A percentile compares a stretch with the other conserved stretches of the same genome.
Conservation (phyloP, 2,329 filamentous ascomycete genomes). For the Hymenoscyphus occultus region DNA sequence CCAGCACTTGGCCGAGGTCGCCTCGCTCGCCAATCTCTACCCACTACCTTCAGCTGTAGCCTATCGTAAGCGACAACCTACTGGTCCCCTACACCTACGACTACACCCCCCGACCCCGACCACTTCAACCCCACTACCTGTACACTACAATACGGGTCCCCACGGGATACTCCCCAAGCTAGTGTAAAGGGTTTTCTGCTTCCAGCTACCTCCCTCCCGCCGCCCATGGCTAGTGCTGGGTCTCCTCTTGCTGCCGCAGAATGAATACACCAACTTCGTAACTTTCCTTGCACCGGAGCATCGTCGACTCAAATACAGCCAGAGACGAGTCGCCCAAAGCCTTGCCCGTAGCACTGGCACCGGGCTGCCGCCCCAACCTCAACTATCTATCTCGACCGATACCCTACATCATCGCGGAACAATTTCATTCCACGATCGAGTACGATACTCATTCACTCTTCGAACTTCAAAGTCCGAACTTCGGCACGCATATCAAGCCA, state of each 20-base stretch:
- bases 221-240: background rate
- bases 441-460: background rate
- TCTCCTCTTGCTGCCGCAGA: background rate
- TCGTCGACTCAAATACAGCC: background rate
- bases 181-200: background rate
- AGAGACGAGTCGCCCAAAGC: background rate
- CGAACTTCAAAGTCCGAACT: background rate
- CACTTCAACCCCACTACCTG: too few species aligned
- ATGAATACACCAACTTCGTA: background rate
- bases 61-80: too few species aligned
- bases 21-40: too few species aligned
- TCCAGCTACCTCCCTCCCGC: background rate
- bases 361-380: constrained; percentile 1
- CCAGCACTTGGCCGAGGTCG: too few species aligned
- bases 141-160: too few species aligned
- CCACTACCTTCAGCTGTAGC: too few species aligned
- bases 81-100: too few species aligned
- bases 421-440: background rate
- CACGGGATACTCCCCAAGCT: background rate
- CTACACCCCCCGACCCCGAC: too few species aligned
- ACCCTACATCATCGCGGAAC: background rate
- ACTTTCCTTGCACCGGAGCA: background rate
- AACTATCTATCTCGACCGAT: constrained; percentile 1
- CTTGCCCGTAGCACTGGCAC: background rate
- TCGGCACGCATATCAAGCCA: background rate